phyloP scores from a whole-genome alignment of 31 red algal species.

The Odonthalia washingtoniensis region DNA sequence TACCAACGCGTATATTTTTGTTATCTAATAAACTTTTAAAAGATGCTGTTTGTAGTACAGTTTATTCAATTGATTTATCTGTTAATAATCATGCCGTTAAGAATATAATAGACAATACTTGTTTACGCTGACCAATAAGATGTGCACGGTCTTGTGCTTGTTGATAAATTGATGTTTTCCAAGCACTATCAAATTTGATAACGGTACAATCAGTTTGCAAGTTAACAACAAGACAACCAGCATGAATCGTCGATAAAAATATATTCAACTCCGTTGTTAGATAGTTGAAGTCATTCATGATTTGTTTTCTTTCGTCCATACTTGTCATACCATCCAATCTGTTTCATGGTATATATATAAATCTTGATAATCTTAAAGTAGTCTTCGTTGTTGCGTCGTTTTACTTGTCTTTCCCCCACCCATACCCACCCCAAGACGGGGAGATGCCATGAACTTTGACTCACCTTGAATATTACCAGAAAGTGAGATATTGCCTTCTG shows the following conservation, averaged over 20 bases:
- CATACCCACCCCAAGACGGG: too few relatives aligned
- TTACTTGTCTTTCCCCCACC: too few relatives aligned
- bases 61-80: conserved; percentile 90
- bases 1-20: conserved; percentile 95
- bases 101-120: conserved; percentile 89
- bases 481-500: too few relatives aligned
- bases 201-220: conserved; percentile 95
- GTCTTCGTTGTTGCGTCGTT: too few relatives aligned
- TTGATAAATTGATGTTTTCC: conserved; percentile 96
- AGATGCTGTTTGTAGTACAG: conserved; percentile 82
- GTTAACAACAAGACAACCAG: conserved; percentile 96
- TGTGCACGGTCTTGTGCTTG: conserved; percentile 98
- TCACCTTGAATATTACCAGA: too few relatives aligned
- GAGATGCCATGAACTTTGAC: too few relatives aligned
- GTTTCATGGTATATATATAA: conserved; percentile 78
- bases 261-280: conserved; percentile 71
- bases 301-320: conserved; percentile 84
- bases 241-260: conserved; percentile 92
- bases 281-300: conserved; percentile 86
- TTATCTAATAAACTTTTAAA: conserved; percentile 90
- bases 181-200: conserved; percentile 98
- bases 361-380: conserved; percentile 69
- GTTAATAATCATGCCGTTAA: too few relatives aligned
- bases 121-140: conserved; percentile 92
- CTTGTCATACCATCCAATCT: conserved; percentile 92